Base-by-base conservation (phyloP, 805 yeast genomes). In the Scheffersomyces coipomensis region DNA sequence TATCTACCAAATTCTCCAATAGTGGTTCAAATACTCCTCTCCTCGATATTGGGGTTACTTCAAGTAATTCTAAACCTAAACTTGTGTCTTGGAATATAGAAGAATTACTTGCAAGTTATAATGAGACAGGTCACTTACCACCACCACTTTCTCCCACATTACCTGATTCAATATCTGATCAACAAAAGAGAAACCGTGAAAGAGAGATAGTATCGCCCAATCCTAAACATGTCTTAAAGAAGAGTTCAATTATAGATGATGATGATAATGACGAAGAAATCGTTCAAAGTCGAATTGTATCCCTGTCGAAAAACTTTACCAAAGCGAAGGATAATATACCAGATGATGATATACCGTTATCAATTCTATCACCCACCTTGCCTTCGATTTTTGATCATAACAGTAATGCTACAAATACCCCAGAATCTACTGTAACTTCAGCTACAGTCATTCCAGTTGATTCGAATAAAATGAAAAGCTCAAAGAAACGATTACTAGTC, bases 111-210 rank as follows among this genome's bases (percentile, higher is more conserved):
- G 18, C 49, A 24, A 51, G 62, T 19, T 69, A 66, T 46, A 53
- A 57, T 11, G 62, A 64, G 4, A 45, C 49, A 5, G 68, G 68
- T 2, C 22, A 36, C 2, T 54, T 69, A 31, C 75, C 75, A 5
- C 62, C 67, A 1, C 61, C 60, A 5, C 52, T 69, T 19, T 66
- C 72, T 5, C 75, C 75, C 1, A 60, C 68, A 1, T 44, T 69
- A 5, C 75, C 73, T 13, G 32, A 10, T 9, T 24, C 13, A 23
- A 16, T 23, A 13, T 31, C 5, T 29, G 31, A n/a, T 10, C 7
- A 24, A 9, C 13, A 8, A 5, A 12, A 10, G 7, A 6, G 3
- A 5, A 18, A 6, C 4, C 5, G 6, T 32, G 15, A 22, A n/a
- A 26, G 29, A 4, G 22, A 17, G 23, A 31, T 19, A 13, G 35